Evolutionary conservation across 2,329 filamentous ascomycete species (phyloP), one percentile per base, ranked within the genome.

Genomic region (Penicillium polonicum): DNA sequence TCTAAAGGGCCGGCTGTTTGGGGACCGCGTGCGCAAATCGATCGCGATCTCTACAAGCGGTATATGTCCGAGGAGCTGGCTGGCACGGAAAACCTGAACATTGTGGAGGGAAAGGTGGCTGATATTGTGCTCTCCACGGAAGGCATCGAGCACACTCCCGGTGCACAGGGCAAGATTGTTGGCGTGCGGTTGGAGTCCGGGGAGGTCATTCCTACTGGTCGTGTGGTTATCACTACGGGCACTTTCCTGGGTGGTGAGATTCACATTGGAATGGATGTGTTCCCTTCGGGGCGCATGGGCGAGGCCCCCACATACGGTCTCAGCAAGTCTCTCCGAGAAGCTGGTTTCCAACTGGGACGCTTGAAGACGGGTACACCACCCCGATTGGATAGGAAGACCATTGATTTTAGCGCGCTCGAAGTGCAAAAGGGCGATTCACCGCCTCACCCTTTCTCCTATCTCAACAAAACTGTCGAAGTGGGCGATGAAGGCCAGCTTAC

Each of bases 231-330:
- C 65, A 97, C 94, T 0, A 99, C 94, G 0, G 94, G 94, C 0
- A 99, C 94, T 0, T 99, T 99, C 70, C 77, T 99, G 5, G 89
- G 93, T 12, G 94, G 92, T 19, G 94, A 99, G 75, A 99, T 99
- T 61, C 94, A 99, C 68, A 95, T 99, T 60, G 94, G 92, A 0
- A 78, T 97, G 8, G 84, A 96, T 52, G 84, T 83, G 3, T 96
- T 86, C 70, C 92, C 94, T 0, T 90, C 94, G 0, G 94, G 94
- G 1, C 86, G 94, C 9, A 92, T 99, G 80, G 94, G 93, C 12
- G 94, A 99, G 77, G 90, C 90, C 23, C 92, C 94, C 0, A 97
- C 94, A 0, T 91, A 91, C 69, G 93, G 93, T 0, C 78, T 99
- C 55, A 97, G 92, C 80, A 94, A 92, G 71, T 97, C 92, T 4